Evolutionary conservation across 2,329 filamentous ascomycete genomes (phyloP), one percentile per base, ranked within the genome.

Genomic region (Stagonosporopsis vannaccii): DNA sequence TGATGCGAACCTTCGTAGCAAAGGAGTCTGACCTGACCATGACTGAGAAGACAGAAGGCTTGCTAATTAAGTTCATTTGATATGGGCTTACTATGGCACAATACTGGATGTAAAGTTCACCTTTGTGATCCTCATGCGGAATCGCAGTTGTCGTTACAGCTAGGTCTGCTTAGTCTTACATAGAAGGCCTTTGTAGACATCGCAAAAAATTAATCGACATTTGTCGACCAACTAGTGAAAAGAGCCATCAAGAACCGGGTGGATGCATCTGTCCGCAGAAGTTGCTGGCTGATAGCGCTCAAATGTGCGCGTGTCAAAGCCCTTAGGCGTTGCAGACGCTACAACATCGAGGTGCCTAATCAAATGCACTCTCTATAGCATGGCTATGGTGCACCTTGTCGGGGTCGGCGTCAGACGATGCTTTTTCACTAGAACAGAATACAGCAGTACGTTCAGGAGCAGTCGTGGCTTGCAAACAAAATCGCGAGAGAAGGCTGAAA

Each of bases 21-120:
- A 20, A 37, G 30, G 50, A 12, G 19, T 50, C 50, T 3, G 52
- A 49, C 11, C 25, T 39, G 17, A 39, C 11, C 26, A 55, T 44
- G n/a, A 44, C 17, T 3, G 36, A 19, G 20, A 49, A n/a, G 6
- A 32, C 11, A 17, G 45, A 37, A 8, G 50, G 55, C 20, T 54
- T 58, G 19, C 33, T 39, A 11, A 39, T 33, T 8, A 36, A 2
- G 17, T 35, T 36, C 22, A 35, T 43, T 5, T 50, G 50, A 9
- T 59, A 55, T 23, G 56, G 51, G 19, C 40, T 55, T 26, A 47
- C 51, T 15, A 37, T n/a, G 2, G 52, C 33, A 26, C 51, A 59
- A 15, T 49, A 37, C 35, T 44, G 25, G 13, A 56, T 48, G 32
- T 50, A 59, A 1, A 39, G 7, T 23, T 59, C 51, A 36, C 39